A percentile compares a stretch with the other conserved stretches of the same genome.
Evolutionary conservation across 805 yeast genomes (phyloP).

Genomic region (Candida nitratophila): DNA sequence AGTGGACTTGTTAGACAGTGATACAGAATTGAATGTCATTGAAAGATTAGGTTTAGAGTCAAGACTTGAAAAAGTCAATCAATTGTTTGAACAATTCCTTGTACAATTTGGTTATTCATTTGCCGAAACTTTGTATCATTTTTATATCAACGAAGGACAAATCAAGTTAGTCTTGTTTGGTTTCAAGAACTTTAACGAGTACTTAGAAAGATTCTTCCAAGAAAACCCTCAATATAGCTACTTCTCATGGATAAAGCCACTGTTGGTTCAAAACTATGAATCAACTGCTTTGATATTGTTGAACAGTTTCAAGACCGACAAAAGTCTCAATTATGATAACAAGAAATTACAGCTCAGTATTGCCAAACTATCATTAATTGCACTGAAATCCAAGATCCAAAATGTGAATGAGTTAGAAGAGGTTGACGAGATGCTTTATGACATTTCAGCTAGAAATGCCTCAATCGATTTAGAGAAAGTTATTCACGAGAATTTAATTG

Average conservation of each 20-base stretch:
- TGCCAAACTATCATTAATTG: slow-evolving; percentile 62
- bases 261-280: slow-evolving; percentile 42
- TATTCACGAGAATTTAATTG: not conserved
- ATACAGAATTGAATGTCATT: slow-evolving; percentile 52
- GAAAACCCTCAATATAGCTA: slow-evolving; percentile 36
- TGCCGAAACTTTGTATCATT: slow-evolving; percentile 56
- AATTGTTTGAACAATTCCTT: slow-evolving; percentile 42
- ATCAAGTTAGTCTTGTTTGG: slow-evolving; percentile 47
- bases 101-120: slow-evolving; percentile 59
- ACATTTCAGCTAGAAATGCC: slow-evolving; percentile 38
- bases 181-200: slow-evolving; percentile 45
- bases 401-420: slow-evolving; percentile 8
- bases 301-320: slow-evolving; percentile 29
- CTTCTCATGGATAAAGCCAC: slow-evolving; percentile 68
- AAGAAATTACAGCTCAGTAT: slow-evolving; percentile 56
- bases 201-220: slow-evolving; percentile 45
- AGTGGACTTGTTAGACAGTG: slow-evolving; percentile 24
- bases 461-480: slow-evolving; percentile 13
- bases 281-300: slow-evolving; percentile 44
- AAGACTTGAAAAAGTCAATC: slow-evolving; percentile 19
- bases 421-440: slow-evolving; percentile 25
- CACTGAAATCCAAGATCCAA: slow-evolving; percentile 21
- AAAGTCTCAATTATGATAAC: slow-evolving; percentile 35
- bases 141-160: slow-evolving; percentile 47
- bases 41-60: slow-evolving; percentile 57